These are phyloP conservation scores for Trichoderma semiorbis DNA, from an alignment of 2,329 filamentous ascomycete genomes.

Conservation along the genomic window DNA sequence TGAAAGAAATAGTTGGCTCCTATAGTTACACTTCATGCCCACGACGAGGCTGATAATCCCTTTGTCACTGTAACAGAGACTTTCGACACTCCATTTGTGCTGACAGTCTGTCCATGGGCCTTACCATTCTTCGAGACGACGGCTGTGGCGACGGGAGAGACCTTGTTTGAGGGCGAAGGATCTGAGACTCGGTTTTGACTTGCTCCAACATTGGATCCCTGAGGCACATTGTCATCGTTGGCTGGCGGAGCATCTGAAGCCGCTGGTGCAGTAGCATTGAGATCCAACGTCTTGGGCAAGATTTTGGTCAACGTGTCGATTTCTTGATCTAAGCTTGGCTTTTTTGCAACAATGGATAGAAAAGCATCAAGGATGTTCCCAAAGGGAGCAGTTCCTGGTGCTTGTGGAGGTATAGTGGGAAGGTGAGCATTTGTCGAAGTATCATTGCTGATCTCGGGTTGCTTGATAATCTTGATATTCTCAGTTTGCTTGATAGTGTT, in stretches of 20 bases:
- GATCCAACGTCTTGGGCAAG: constrained; percentile 3
- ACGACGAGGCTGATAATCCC: constrained; percentile 1
- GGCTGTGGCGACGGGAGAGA: background rate
- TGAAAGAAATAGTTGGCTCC: background rate
- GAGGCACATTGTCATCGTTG: background rate
- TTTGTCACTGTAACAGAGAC: background rate
- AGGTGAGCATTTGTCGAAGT: background rate
- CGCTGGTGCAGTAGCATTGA: background rate
- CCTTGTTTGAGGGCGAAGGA: background rate
- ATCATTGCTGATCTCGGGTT: background rate
- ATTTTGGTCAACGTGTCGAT: background rate
- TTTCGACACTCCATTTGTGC: background rate
- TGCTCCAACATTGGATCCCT: background rate
- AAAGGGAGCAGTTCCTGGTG: background rate
- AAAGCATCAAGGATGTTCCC: constrained; percentile 23
- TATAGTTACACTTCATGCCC: background rate
- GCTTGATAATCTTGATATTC: no score
- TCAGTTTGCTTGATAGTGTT: no score
- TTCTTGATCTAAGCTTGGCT: background rate
- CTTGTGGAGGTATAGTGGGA: background rate
- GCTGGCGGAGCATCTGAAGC: background rate
- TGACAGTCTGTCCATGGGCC: background rate
- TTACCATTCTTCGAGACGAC: background rate
- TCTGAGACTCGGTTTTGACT: background rate
- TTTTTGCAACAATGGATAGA: constrained; percentile 19